Evolutionary conservation across 306 rosid species (phyloP).

Genomic region (Bauhinia variegata): DNA sequence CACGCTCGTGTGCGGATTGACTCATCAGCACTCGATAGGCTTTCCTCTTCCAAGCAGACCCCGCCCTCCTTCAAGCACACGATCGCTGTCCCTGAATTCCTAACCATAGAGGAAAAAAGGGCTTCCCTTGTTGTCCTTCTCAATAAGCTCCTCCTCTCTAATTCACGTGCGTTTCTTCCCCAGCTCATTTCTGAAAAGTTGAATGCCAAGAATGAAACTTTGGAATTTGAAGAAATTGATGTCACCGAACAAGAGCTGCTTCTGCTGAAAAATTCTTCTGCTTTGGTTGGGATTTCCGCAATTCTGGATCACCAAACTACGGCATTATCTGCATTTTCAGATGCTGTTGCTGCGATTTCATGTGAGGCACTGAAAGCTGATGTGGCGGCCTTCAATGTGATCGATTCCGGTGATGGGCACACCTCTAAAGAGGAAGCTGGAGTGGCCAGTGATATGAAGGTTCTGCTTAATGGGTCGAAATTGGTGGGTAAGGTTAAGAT

Average conservation of each 20-base stretch:
- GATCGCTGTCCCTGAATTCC: slow-evolving; percentile 47
- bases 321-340: slow-evolving; percentile 52
- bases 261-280: slow-evolving; percentile 39
- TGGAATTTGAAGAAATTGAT: slow-evolving; percentile 37
- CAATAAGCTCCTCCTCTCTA: slow-evolving; percentile 60
- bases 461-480: slow-evolving; percentile 79
- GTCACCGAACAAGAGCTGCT: slow-evolving; percentile 56
- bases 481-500: slow-evolving; percentile 63
- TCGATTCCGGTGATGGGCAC: slow-evolving; percentile 80
- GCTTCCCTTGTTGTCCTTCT: slow-evolving; percentile 66
- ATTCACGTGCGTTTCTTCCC: slow-evolving; percentile 43
- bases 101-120: slow-evolving; percentile 47
- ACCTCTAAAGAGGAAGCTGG: slow-evolving; percentile 73
- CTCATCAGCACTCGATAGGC: slow-evolving; percentile 59
- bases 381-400: slow-evolving; percentile 53
- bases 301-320: slow-evolving; percentile 63
- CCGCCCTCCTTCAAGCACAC: slow-evolving; percentile 37
- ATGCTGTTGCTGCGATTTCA: slow-evolving; percentile 70
- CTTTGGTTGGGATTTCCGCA: slow-evolving; percentile 55
- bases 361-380: slow-evolving; percentile 85
- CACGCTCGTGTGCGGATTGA: slow-evolving; percentile 60
- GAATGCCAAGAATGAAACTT: slow-evolving; percentile 31
- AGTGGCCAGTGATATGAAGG: slow-evolving; percentile 73
- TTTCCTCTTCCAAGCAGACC: slow-evolving; percentile 34
- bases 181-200: slow-evolving; percentile 49